These are phyloP conservation scores for Lachnellula willkommii DNA, from an alignment of 2,329 filamentous ascomycete genomes.

Conservation along the genomic window DNA sequence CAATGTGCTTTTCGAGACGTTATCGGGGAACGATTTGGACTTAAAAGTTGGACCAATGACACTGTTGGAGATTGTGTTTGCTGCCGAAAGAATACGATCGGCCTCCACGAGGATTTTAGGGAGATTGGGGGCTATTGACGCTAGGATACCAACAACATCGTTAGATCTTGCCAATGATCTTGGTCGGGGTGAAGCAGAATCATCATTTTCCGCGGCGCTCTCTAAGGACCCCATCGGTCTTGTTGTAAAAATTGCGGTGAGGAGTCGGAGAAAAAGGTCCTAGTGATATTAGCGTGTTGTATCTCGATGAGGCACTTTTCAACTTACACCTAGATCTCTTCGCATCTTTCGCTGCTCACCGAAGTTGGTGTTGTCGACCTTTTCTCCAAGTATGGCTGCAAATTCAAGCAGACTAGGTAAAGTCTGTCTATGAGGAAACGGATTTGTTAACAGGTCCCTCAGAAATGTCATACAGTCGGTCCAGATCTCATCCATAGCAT, in stretches of 20 bases:
- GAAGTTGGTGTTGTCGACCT: slow-evolving; percentile 97
- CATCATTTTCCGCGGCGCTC: slow-evolving; percentile 42
- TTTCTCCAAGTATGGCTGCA: slow-evolving; percentile 81
- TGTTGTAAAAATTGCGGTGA: slow-evolving; percentile 92
- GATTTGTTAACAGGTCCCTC: slow-evolving; percentile 84
- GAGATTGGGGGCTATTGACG: slow-evolving; percentile 71
- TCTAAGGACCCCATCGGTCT: slow-evolving; percentile 69
- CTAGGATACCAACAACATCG: slow-evolving; percentile 75
- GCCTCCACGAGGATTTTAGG: slow-evolving; percentile 78
- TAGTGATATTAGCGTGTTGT: slow-evolving; percentile 37
- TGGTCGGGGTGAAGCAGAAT: slow-evolving; percentile 29
- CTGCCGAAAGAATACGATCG: slow-evolving; percentile 75
- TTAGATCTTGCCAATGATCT: slow-evolving; percentile 47
- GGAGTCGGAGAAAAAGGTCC: slow-evolving; percentile 82
- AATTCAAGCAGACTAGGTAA: slow-evolving; percentile 83
- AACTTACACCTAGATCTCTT: slow-evolving; percentile 74
- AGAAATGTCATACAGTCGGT: slow-evolving; percentile 87
- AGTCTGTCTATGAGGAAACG: slow-evolving; percentile 89
- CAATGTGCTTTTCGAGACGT: slow-evolving; percentile 66
- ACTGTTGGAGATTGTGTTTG: slow-evolving; percentile 74
- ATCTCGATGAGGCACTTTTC: neutral
- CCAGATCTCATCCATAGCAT: slow-evolving; percentile 98
- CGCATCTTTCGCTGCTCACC: slow-evolving; percentile 91
- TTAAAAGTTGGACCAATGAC: slow-evolving; percentile 77
- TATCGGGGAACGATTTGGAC: slow-evolving; percentile 81